Base-by-base conservation (phyloP, 345 rosid species). In the Adansonia digitata region DNA sequence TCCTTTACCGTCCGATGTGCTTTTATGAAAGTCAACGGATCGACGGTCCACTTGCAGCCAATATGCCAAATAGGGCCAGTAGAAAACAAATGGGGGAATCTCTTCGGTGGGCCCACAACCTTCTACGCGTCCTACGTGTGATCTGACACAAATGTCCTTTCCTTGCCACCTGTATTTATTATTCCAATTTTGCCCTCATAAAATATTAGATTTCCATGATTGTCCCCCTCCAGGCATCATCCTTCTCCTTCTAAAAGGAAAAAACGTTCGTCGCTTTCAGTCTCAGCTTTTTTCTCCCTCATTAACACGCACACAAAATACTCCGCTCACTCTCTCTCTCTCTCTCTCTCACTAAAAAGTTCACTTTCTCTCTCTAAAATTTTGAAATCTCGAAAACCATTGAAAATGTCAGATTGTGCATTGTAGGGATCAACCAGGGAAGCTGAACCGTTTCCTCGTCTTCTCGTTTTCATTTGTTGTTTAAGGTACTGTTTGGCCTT, bases 371-470 rank as follows among this genome's bases (percentile, higher is more conserved):
- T 49, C 71, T 42, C 71, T 48, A 12, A 15, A 57, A 27, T 40
- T 67, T 65, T 45, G 43, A 66, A 73, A 40, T 53, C 78, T 75
- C 34, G 73, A 55, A 75, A n/a, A 39, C 63, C 63, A 63, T 55
- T 66, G 29, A 40, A 65, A 66, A 15, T 66, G 51, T 52, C 71
- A 3, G 78, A 40, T 65, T 75, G 5, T 66, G 31, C 13, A 15
- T 65, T 26, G 26, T 66, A 17, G 55, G 14, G 35, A 2, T 60
- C 26, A 26, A 13, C 37, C 64, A 24, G 20, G 42, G 43, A 51
- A 74, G 71, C 72, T 51, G 63, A 15, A 13, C 51, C 4, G 37
- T 45, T 67, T 15, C 71, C 26, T 64, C 52, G 26, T 52, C 31
- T 66, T 15, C 31, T 39, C 56, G 40, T 70, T 5, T 0, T 55